A percentile compares a stretch with the other conserved stretches of the same genome.
phyloP scores from a whole-genome alignment of 2,329 filamentous ascomycete genomes.

The Elsinoe perseae region DNA sequence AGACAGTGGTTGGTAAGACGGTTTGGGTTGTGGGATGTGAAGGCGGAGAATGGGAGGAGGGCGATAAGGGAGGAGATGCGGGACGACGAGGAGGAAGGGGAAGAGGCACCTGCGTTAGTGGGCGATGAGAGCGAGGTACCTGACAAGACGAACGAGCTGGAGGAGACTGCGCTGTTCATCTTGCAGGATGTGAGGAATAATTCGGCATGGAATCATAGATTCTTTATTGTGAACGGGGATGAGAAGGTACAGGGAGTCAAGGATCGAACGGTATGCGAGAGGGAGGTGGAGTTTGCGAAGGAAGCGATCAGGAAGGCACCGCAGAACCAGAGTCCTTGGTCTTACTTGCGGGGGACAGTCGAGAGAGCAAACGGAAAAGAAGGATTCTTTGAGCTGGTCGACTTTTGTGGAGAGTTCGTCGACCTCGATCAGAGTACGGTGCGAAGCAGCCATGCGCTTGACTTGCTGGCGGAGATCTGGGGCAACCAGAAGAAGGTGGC shows the following conservation, averaged over 20 bases:
- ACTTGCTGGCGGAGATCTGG: slow-evolving; percentile 64
- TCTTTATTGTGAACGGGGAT: slow-evolving; percentile 77
- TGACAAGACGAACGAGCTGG: slow-evolving; percentile 46
- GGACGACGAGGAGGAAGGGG: slow-evolving; percentile 19
- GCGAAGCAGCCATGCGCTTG: slow-evolving; percentile 56
- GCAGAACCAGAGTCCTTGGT: slow-evolving; percentile 93
- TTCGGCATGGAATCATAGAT: slow-evolving; percentile 94
- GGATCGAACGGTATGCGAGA: slow-evolving; percentile 53
- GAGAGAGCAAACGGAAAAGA: slow-evolving; percentile 45
- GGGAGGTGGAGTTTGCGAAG: slow-evolving; percentile 63
- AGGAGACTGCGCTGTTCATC: slow-evolving; percentile 64
- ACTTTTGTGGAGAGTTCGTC: slow-evolving; percentile 49
- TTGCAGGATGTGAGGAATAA: slow-evolving; percentile 85
- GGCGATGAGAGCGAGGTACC: slow-evolving; percentile 14
- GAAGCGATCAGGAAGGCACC: slow-evolving; percentile 69
- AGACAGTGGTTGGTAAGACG: slow-evolving; percentile 67
- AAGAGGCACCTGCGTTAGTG: slow-evolving; percentile 15
- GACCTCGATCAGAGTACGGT: slow-evolving; percentile 46
- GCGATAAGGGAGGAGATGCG: neutral
- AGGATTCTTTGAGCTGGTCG: slow-evolving; percentile 45
- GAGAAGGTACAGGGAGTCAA: slow-evolving; percentile 31
- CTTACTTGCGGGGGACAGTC: slow-evolving; percentile 73
- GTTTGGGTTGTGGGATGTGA: slow-evolving; percentile 47
- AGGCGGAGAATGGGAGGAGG: neutral
- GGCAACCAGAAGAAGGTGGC: slow-evolving; percentile 45